Conservation (phyloP, 805 yeast species). For the Torulaspora microellipsoides region DNA sequence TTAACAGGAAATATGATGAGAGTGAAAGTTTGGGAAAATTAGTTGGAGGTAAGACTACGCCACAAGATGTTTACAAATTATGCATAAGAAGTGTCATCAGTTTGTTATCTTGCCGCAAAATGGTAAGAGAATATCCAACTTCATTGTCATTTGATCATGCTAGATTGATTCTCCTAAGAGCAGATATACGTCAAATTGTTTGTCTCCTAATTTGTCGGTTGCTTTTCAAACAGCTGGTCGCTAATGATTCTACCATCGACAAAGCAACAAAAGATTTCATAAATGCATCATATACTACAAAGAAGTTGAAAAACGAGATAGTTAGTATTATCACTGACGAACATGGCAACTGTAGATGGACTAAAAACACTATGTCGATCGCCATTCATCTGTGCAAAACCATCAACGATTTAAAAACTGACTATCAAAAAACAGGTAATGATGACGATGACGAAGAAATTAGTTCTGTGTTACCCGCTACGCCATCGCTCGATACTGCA, state of each 20-base stretch:
- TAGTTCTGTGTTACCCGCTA: conserved; percentile 15
- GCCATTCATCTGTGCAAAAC: conserved; percentile 47
- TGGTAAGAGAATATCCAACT: conserved; percentile 79
- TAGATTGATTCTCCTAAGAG: conserved; percentile 67
- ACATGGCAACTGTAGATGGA: conserved; percentile 87
- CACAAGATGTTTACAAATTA: conserved; percentile 35
- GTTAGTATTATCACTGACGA: conserved; percentile 78
- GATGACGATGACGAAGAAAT: conserved; percentile 5
- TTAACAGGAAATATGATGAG: conserved; percentile 34
- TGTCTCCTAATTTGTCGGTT: conserved; percentile 72
- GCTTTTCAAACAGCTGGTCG: conserved; percentile 63
- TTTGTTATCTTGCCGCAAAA: conserved; percentile 69
- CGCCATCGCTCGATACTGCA: conserved; percentile 27
- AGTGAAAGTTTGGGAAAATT: conserved; percentile 18
- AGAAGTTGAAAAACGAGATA: conserved; percentile 61
- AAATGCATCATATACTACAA: conserved; percentile 37
- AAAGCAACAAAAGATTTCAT: conserved; percentile 35
- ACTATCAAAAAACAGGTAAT: conserved; percentile 10
- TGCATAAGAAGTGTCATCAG: conserved; percentile 53
- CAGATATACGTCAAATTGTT: conserved; percentile 80
- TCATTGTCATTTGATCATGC: conserved; percentile 82
- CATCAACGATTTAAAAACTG: conserved; percentile 29
- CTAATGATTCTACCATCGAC: conserved; percentile 31
- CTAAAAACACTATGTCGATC: conserved; percentile 69
- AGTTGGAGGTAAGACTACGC: conserved; percentile 4